Percentiles rank a stretch among this genome's conserved stretches.
These are phyloP conservation scores for Nemania sp. DNA, from an alignment of 2,329 filamentous ascomycete species.

Conservation along the genomic window DNA sequence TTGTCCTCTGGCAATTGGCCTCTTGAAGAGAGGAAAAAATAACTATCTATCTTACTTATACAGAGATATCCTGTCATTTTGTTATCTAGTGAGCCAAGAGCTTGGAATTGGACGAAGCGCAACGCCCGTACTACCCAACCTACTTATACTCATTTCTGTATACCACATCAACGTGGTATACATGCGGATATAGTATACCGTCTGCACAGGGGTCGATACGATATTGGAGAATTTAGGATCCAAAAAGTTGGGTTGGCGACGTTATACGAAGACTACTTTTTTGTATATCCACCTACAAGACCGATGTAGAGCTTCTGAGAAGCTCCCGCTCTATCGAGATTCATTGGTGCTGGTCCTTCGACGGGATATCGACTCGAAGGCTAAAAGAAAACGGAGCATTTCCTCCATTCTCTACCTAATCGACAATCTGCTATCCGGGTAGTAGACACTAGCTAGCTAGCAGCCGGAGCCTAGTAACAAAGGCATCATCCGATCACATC, in stretches of 20 bases:
- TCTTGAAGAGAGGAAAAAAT: too few relatives aligned
- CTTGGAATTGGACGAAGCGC: constrained; percentile 4
- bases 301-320: constrained; percentile 5
- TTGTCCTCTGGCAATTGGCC: background rate
- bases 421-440: background rate
- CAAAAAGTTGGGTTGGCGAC: background rate
- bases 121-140: constrained; percentile 2
- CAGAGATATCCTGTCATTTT: background rate
- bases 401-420: background rate
- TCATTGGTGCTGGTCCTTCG: background rate
- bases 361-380: background rate
- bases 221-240: constrained; percentile 6
- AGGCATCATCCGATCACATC: background rate
- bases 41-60: background rate
- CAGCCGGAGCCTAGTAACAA: background rate
- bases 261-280: background rate
- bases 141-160: background rate
- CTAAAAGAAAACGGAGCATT: background rate
- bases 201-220: background rate
- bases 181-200: constrained; percentile 1
- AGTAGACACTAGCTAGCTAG: background rate
- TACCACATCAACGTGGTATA: background rate
- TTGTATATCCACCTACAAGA: background rate
- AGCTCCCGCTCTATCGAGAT: constrained; percentile 6
- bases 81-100: background rate